Conservation (phyloP, 805 yeast species). For the Saccharomycopsis vini region DNA sequence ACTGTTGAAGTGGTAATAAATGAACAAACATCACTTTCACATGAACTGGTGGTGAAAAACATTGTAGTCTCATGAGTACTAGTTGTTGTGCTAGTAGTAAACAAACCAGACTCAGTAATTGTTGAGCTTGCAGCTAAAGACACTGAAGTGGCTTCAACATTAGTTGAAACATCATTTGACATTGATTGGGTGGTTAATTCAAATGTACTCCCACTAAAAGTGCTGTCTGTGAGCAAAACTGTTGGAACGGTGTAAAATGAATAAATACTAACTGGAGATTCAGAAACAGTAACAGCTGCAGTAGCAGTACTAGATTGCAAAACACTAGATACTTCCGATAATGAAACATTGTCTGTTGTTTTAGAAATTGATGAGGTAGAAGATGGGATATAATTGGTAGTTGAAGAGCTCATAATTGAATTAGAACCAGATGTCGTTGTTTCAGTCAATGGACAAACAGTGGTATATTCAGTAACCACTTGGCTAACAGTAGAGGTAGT, state of each 20-base stretch:
- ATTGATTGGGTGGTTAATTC: background rate
- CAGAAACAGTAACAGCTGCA: background rate
- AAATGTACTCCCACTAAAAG: background rate
- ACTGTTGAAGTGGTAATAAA: background rate
- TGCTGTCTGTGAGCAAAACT: background rate
- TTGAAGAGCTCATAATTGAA: background rate
- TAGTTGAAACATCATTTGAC: background rate
- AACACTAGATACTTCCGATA: background rate
- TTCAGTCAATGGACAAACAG: constrained; percentile 1
- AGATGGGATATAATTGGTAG: background rate
- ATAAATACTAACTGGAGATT: background rate
- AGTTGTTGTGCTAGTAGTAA: constrained; percentile 1
- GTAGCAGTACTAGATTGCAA: background rate
- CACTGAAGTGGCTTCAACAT: background rate
- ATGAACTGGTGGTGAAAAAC: constrained; percentile 3
- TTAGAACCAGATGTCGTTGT: constrained; percentile 3
- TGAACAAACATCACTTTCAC: constrained; percentile 1
- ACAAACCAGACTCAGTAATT: background rate
- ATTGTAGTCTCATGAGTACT: background rate
- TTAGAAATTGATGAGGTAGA: constrained; percentile 4
- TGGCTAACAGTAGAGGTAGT: background rate
- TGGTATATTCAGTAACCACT: background rate
- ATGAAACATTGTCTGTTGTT: background rate
- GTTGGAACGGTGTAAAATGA: background rate
- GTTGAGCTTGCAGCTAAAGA: background rate